Evolutionary conservation across 768 basidiomycete genomes (phyloP), one percentile per base, ranked within the genome.

Genomic region (Rhodotorula graminis): DNA sequence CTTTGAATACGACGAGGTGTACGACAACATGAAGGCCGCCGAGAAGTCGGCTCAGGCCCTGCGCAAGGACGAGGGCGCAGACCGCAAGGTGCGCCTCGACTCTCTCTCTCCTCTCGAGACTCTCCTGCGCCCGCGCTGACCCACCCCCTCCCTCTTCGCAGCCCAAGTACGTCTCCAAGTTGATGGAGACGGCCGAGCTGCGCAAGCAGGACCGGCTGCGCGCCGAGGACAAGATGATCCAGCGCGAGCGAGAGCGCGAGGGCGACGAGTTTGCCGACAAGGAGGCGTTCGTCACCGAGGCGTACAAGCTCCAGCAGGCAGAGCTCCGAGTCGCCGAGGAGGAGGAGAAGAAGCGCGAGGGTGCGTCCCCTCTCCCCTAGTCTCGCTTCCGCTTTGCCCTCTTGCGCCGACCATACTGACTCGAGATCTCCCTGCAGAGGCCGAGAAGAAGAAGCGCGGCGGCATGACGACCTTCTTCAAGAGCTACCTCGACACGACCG

Each of bases 211-310:
- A 99, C 80, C 86, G 91, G 78, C 82, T 98, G 19, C 85, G 93
- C 65, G 96, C 96, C 0, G 96, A 99, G 81, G 95, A 98, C 82
- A 97, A 98, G 84, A 90, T 95, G 90, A 89, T 97, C 80, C 91
- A 94, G 80, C 85, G 87, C 57, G 96, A 98, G 81, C 86, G 96
- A 31, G 92, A 94, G n/a, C 83, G 85, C 29, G 96, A 99, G 82
- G 96, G 96, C 0, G 93, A 93, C 72, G 86, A 93, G 80, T 99
- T 92, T 80, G 85, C 85, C 68, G 96, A 92, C 83, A 98, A 94
- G 83, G 96, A 97, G 66, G 85, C 88, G n/a, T 99, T 98, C 78
- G 95, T 98, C 62, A 99, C 96, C 1, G 91, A 93, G 78, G 93
- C 92, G 33, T 99, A 99, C 83, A 93, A 93, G 80, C 90, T 91